Conservation (phyloP, 345 rosid genomes). For the Populus simonii region DNA sequence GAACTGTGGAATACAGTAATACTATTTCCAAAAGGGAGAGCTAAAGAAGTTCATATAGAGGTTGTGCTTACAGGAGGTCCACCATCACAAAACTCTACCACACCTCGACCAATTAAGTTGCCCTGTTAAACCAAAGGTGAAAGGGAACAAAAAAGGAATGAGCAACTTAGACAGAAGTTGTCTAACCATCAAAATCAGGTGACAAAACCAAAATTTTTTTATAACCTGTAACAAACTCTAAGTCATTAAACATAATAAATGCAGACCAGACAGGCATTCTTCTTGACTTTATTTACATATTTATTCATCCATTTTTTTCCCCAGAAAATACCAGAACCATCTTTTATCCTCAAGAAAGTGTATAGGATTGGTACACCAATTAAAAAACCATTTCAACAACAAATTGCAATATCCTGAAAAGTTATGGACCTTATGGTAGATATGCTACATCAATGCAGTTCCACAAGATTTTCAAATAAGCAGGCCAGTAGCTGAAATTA, state of each 20-base stretch:
- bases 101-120: conserved; percentile 82
- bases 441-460: neutral
- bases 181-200: neutral
- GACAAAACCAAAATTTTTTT: neutral
- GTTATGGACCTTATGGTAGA: neutral
- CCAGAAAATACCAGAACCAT: neutral
- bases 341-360: neutral
- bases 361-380: neutral
- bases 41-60: neutral
- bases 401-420: neutral
- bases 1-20: neutral
- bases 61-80: conserved; percentile 62
- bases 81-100: conserved; percentile 76
- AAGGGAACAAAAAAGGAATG: neutral
- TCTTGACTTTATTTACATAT: neutral
- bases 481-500: neutral
- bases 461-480: neutral
- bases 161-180: neutral
- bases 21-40: neutral
- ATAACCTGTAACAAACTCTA: neutral
- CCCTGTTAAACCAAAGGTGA: conserved; percentile 50
- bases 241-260: neutral
- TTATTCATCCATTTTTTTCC: neutral
- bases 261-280: neutral
- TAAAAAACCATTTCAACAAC: neutral